Evolutionary conservation across 129 eudicot genomes (phyloP), one percentile per base, ranked within the genome.

Genomic region (Glebionis coronaria): DNA sequence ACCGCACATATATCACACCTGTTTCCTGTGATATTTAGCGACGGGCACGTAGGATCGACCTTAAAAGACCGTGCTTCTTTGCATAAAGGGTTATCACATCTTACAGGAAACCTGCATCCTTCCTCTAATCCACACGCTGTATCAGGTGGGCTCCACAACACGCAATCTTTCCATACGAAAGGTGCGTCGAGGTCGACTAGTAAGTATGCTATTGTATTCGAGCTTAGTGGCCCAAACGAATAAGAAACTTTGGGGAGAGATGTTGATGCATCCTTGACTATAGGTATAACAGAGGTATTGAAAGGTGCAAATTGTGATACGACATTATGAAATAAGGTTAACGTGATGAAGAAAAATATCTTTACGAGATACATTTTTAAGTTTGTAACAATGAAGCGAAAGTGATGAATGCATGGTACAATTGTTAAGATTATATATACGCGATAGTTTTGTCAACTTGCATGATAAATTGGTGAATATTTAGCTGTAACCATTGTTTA

Each of bases 241-340:
- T 4, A 18, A 18, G 59, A 7, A 54, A 54, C 1, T 9, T 54
- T 54, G 29, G 7, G 59, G 21, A 54, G 59, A 54, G 59, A 54
- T 54, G 59, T 54, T 18, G 12, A 16, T 4, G 59, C 29, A 16
- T 54, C 59, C 59, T 54, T 54, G 0, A 54, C 3, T 18, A 54
- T 14, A 4, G 59, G 59, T 54, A 54, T 54, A 19, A 54, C 59
- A 4, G 59, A 54, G 31, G 59, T 54, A 20, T 54, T 54, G 59
- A 16, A 54, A 54, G 5, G 27, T 18, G 59, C 5, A 4, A 13
- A 2, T 54, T 54, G 59, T 0, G 59, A 8, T 54, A 20, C 9
- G 29, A 14, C 31, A 3, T 54, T 2, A 54, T 54, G 59, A 54
- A 3, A 19, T 0, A 54, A 54, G 12, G 12, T 18, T 8, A 54